Percentiles rank a stretch among this genome's conserved stretches.
Conservation (phyloP, 257 asterid species). For the Scutellaria galericulata region DNA sequence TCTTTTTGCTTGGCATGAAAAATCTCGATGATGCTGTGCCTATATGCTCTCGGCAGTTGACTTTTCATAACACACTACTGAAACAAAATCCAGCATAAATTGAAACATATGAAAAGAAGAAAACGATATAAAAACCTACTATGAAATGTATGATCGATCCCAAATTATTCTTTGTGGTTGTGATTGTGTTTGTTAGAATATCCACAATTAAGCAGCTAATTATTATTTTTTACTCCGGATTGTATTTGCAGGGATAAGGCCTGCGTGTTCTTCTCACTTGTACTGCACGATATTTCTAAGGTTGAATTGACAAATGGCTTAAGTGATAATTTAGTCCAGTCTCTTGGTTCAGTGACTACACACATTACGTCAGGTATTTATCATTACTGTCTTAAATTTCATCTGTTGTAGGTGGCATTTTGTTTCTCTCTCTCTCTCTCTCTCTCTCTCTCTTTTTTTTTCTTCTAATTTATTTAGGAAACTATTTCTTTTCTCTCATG, state of each 20-base stretch:
- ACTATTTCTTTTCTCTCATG: slow-evolving; percentile 37
- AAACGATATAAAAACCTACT: too few species aligned
- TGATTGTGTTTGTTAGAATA: slow-evolving; percentile 14
- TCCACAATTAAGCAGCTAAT: slow-evolving; percentile 27
- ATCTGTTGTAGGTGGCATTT: background rate
- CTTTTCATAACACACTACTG: too few species aligned
- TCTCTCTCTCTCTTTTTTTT: background rate
- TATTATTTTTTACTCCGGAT: slow-evolving; percentile 20
- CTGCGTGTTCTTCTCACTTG: slow-evolving; percentile 62
- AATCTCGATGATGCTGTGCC: too few species aligned
- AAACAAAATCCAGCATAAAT: too few species aligned
- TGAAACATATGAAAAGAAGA: too few species aligned
- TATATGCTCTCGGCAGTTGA: too few species aligned
- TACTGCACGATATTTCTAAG: slow-evolving; percentile 60
- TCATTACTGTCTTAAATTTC: slow-evolving; percentile 13
- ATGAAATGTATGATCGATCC: background rate
- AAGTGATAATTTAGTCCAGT: slow-evolving; percentile 42
- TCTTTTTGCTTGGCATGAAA: too few species aligned
- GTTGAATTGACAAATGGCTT: slow-evolving; percentile 42
- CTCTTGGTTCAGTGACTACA: slow-evolving; percentile 48
- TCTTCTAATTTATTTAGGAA: background rate
- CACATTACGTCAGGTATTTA: slow-evolving; percentile 60
- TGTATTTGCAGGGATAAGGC: slow-evolving; percentile 76
- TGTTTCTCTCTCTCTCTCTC: slow-evolving; percentile 3
- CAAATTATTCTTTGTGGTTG: background rate